A percentile compares a stretch with the other conserved stretches of the same genome.
These are phyloP conservation scores for Aspergillus bombycis DNA, from an alignment of 2,329 filamentous ascomycete species.

Conservation along the genomic window DNA sequence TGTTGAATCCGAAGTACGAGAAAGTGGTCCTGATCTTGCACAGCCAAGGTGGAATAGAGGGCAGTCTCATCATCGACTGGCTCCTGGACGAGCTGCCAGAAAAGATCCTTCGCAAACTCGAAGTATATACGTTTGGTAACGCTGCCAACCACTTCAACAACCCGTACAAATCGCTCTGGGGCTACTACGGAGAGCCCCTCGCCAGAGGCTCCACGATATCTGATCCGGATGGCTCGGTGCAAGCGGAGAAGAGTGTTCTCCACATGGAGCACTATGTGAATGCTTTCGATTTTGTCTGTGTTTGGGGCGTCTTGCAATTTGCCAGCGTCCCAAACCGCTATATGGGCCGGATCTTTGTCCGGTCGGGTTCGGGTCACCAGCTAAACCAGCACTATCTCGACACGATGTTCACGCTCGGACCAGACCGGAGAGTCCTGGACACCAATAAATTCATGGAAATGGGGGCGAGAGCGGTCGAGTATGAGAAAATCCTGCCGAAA, in stretches of 20 bases:
- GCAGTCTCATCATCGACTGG: constrained; percentile 74
- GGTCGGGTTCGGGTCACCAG: constrained; percentile 45
- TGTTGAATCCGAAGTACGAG: constrained; percentile 63
- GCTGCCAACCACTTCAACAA: constrained; percentile 84
- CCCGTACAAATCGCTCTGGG: constrained; percentile 57
- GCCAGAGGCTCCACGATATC: not conserved
- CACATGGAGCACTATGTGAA: constrained; percentile 83
- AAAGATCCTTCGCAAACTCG: constrained; percentile 67
- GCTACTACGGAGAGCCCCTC: constrained; percentile 29
- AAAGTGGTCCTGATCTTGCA: constrained; percentile 77
- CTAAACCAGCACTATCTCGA: constrained; percentile 51
- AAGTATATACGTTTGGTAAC: constrained; percentile 76
- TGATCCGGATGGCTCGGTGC: not conserved
- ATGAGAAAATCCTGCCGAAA: constrained; percentile 2
- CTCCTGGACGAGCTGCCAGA: constrained; percentile 71
- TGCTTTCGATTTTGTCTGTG: constrained; percentile 71
- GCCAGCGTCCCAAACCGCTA: constrained; percentile 53
- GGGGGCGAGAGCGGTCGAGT: constrained; percentile 23
- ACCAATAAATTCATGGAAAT: constrained; percentile 41
- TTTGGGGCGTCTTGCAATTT: constrained; percentile 75
- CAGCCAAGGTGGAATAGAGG: constrained; percentile 77
- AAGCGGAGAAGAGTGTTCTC: constrained; percentile 53
- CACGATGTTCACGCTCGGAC: constrained; percentile 45
- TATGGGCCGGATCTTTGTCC: constrained; percentile 53
- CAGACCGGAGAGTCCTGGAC: constrained; percentile 29